Percentiles rank a stretch among this genome's conserved stretches.
phyloP scores from a whole-genome alignment of 192 early-diverging fungal genomes.

The Martensiomyces pterosporus region DNA sequence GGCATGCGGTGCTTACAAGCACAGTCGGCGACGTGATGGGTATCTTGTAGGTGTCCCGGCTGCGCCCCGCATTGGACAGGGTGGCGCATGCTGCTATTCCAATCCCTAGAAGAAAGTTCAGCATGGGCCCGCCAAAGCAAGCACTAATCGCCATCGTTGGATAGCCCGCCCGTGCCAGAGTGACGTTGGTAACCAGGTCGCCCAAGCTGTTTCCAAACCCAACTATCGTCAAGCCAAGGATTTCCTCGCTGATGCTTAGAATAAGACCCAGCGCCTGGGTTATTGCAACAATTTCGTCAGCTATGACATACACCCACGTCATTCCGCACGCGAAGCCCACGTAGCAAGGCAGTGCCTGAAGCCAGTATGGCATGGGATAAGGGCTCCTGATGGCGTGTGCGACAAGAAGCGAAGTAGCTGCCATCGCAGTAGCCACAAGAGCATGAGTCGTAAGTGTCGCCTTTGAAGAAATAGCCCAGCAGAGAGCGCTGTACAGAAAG shows the following conservation, averaged over 20 bases:
- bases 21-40: conserved; percentile 60
- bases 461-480: neutral
- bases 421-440: conserved; percentile 4
- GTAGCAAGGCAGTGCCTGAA: conserved; percentile 45
- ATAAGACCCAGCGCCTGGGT: conserved; percentile 78
- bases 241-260: conserved; percentile 71
- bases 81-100: conserved; percentile 69
- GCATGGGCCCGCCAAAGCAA: conserved; percentile 89
- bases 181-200: conserved; percentile 90
- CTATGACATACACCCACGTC: conserved; percentile 82
- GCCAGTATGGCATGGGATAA: conserved; percentile 8
- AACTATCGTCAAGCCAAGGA: conserved; percentile 80
- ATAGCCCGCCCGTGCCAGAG: conserved; percentile 85
- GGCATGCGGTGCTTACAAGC: conserved; percentile 62
- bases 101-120: conserved; percentile 83
- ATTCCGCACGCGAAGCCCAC: conserved; percentile 76
- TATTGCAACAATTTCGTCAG: conserved; percentile 86
- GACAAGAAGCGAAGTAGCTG: conserved; percentile 7
- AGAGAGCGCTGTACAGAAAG: conserved; percentile 21
- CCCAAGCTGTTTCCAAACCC: conserved; percentile 82
- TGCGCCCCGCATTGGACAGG: conserved; percentile 41
- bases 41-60: conserved; percentile 52
- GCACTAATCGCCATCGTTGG: conserved; percentile 94
- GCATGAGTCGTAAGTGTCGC: neutral
- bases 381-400: conserved; percentile 12